These are phyloP conservation scores for Leccinum griseonigrum DNA, from an alignment of 1,284 basidiomycete genomes.

Conservation along the genomic window DNA sequence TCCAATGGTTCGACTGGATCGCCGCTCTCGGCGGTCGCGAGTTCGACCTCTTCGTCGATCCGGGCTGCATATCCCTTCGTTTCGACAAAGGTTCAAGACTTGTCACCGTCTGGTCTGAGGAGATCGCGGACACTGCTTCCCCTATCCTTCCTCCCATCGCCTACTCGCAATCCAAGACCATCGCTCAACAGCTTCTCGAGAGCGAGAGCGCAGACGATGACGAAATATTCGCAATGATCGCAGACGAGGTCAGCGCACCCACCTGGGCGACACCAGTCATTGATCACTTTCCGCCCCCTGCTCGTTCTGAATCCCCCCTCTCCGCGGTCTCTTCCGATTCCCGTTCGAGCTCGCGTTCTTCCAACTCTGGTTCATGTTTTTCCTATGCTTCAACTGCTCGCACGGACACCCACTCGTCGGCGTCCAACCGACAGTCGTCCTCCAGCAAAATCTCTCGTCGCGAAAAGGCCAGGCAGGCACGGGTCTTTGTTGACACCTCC, in stretches of 20 bases:
- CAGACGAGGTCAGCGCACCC: conserved; percentile 62
- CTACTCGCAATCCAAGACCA: conserved; percentile 47
- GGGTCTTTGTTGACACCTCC: conserved; percentile 66
- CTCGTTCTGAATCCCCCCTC: conserved; percentile 55
- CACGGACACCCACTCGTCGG: conserved; percentile 43
- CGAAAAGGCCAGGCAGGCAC: conserved; percentile 62
- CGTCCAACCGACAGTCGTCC: conserved; percentile 36
- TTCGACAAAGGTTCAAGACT: conserved; percentile 45
- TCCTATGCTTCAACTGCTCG: conserved; percentile 48
- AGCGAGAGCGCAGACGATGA: conserved; percentile 66
- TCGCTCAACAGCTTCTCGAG: conserved; percentile 69
- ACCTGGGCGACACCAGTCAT: conserved; percentile 65
- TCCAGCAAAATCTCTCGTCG: conserved; percentile 56
- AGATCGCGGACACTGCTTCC: conserved; percentile 29
- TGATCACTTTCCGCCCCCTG: conserved; percentile 51
- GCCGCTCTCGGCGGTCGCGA: conserved; percentile 60
- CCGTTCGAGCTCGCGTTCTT: conserved; percentile 72
- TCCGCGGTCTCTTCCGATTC: conserved; percentile 62
- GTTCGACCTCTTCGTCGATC: conserved; percentile 77
- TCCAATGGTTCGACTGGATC: conserved; percentile 80
- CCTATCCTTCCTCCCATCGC: conserved; percentile 39
- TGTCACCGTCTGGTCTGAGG: conserved; percentile 66
- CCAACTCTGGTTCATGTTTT: conserved; percentile 64
- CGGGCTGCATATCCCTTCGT: conserved; percentile 68
- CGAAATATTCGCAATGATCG: conserved; percentile 69